Evolutionary conservation across 116 monocot species (phyloP).

Genomic region (Papilionanthe hybrid): DNA sequence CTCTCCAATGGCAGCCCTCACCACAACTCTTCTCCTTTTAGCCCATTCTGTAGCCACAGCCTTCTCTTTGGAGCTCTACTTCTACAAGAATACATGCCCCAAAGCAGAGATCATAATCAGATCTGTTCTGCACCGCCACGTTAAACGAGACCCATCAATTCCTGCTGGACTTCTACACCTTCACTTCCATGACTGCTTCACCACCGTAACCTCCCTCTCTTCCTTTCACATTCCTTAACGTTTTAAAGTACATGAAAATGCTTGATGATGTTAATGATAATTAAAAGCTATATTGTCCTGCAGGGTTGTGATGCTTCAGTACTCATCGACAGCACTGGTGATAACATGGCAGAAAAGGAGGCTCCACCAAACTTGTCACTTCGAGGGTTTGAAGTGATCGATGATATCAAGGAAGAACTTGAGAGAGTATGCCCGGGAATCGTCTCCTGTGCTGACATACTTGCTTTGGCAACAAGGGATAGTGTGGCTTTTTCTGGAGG

Average conservation of each 20-base stretch:
- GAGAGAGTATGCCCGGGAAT: conserved; percentile 58
- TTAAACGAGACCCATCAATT: conserved; percentile 22
- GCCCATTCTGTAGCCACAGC: background rate
- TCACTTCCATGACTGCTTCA: conserved; percentile 45
- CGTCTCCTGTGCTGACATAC: conserved; percentile 66
- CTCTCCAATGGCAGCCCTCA: conserved; percentile 11
- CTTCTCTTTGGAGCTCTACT: conserved; percentile 27
- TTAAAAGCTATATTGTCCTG: background rate
- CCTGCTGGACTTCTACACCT: conserved; percentile 36
- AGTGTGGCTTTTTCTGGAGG: conserved; percentile 38
- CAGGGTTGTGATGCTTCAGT: conserved; percentile 65
- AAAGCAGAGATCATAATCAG: conserved; percentile 28
- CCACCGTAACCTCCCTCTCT: conserved; percentile 8
- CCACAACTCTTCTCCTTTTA: conserved; percentile 6
- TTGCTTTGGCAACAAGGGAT: conserved; percentile 60
- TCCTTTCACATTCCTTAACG: conserved; percentile 11
- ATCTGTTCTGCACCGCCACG: conserved; percentile 6
- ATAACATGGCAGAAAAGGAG: conserved; percentile 39
- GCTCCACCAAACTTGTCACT: conserved; percentile 34
- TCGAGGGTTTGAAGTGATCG: conserved; percentile 50
- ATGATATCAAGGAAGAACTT: conserved; percentile 45
- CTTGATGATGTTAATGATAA: no score
- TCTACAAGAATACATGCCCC: conserved; percentile 26
- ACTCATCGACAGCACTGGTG: conserved; percentile 35
- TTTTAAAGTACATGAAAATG: no score